Conservation (phyloP, 495 filamentous ascomycete genomes). For the Saxophila tyrrhenica region DNA sequence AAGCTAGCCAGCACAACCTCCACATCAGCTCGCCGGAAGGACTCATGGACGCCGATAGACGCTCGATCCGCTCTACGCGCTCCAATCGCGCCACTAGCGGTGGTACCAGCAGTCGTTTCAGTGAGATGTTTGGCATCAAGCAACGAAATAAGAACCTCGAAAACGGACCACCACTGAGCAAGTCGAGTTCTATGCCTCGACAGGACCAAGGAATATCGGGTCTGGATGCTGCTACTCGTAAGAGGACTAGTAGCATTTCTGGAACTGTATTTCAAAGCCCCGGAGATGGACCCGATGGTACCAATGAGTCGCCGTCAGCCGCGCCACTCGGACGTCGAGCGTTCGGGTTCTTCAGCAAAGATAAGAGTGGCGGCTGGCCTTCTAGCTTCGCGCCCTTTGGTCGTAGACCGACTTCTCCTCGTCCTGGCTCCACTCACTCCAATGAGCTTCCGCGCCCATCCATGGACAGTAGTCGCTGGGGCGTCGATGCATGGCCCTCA, state of each 20-base stretch:
- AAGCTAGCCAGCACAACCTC: slow-evolving; percentile 27
- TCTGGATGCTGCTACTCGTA: slow-evolving; percentile 8
- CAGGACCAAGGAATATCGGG: slow-evolving; percentile 20
- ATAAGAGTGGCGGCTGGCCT: slow-evolving; percentile 21
- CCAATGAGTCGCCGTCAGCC: not conserved
- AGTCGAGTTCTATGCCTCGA: slow-evolving; percentile 28
- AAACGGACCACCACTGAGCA: slow-evolving; percentile 27
- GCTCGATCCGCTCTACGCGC: slow-evolving; percentile 29
- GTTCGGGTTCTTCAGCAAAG: slow-evolving; percentile 14
- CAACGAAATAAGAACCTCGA: slow-evolving; percentile 29
- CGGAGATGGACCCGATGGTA: slow-evolving; percentile 7
- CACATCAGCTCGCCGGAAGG: slow-evolving; percentile 20
- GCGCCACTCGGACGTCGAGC: not conserved
- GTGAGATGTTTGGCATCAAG: slow-evolving; percentile 29
- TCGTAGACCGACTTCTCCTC: slow-evolving; percentile 24
- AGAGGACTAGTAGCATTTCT: slow-evolving; percentile 19
- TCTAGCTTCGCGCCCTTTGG: slow-evolving; percentile 10
- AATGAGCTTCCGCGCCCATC: slow-evolving; percentile 30
- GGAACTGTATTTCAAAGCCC: slow-evolving; percentile 16
- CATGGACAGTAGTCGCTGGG: slow-evolving; percentile 27
- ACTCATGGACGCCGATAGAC: slow-evolving; percentile 26
- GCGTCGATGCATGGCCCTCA: slow-evolving; percentile 14
- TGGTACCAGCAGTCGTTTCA: slow-evolving; percentile 23
- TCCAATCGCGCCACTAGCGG: slow-evolving; percentile 21
- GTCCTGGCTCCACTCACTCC: slow-evolving; percentile 27